Evolutionary conservation across 2,329 filamentous ascomycete species (phyloP).

Genomic region (Monascus ruber): DNA sequence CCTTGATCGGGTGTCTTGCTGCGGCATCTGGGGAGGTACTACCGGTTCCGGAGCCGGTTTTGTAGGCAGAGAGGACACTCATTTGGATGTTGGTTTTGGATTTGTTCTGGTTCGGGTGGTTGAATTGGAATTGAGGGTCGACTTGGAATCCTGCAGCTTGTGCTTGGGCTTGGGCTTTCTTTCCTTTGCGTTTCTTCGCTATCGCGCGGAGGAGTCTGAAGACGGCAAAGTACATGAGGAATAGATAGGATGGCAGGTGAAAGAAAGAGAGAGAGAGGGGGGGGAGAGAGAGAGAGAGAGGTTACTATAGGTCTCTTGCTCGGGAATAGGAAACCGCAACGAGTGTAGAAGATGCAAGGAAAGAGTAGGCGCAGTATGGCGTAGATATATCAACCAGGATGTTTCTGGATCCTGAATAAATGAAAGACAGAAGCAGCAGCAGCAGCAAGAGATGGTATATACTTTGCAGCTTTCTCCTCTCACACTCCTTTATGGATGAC

Average conservation of each 20-base stretch:
- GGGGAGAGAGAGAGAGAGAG: not conserved
- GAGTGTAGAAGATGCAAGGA: conserved; percentile 1
- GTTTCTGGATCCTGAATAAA: not conserved
- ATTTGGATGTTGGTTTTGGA: conserved; percentile 5
- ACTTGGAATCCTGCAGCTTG: not conserved
- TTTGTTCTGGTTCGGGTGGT: conserved; percentile 7
- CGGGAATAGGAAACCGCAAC: not conserved
- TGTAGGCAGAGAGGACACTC: conserved; percentile 1
- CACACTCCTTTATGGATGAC: not conserved
- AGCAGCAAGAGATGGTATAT: not conserved
- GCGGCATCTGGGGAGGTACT: conserved; percentile 1
- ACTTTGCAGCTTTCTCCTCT: too few relatives aligned
- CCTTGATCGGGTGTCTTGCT: conserved; percentile 5
- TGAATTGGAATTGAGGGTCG: conserved; percentile 2
- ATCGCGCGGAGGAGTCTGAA: conserved; percentile 18
- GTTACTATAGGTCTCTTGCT: not conserved
- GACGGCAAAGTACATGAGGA: conserved; percentile 18
- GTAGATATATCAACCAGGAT: not conserved
- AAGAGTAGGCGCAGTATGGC: not conserved
- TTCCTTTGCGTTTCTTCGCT: conserved; percentile 20
- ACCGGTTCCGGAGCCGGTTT: conserved; percentile 2
- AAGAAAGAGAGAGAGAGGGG: too few relatives aligned
- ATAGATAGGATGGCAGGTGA: too few relatives aligned
- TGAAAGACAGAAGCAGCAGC: conserved; percentile 3
- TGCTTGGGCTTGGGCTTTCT: conserved; percentile 9